Evolutionary conservation across 1,284 basidiomycete species (phyloP), one percentile per base, ranked within the genome.

Genomic region (Agroathelia rolfsii): DNA sequence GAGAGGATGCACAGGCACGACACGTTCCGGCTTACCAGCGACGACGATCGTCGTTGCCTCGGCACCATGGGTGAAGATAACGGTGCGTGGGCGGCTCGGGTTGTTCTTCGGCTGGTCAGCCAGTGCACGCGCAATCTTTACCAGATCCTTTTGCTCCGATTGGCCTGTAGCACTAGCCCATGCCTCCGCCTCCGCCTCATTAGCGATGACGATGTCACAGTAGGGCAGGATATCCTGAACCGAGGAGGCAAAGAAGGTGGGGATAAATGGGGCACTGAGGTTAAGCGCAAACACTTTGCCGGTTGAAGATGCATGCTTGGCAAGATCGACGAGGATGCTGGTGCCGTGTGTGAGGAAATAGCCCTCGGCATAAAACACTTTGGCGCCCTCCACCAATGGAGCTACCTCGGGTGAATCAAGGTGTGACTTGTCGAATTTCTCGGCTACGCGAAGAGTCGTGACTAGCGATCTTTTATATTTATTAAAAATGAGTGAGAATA

Each of bases 261-360:
- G 69, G 56, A 98, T 95, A 70, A 97, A 98, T 22, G 95, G 95
- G 2, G 95, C 95, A 10, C 90, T 95, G 46, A 99, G 73, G 72
- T 98, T 98, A 51, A 97, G 64, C 9, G 76, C 74, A 55, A 95
- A 92, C 30, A 76, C 76, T 72, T 94, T 95, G 49, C 79, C 73
- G 11, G 69, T 67, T 30, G 66, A 63, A 11, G 84, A 76, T n/a
- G 88, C 83, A 48, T 82, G 76, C 58, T 87, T 77, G 53, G 85
- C 81, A 36, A 98, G 56, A 45, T 81, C 69, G 30, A 92, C 58
- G 25, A 78, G 78, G 35, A 73, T 74, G 47, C 81, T 78, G 38
- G 76, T 55, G 34, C 93, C 93, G 56, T 98, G 94, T 14, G 94
- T 95, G 43, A 98, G 72, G 77, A 98, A 97, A 70, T 85, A 98